These are phyloP conservation scores for Oryza punctata DNA, from an alignment of 176 grass and related monocot genomes.

Conservation along the genomic window DNA sequence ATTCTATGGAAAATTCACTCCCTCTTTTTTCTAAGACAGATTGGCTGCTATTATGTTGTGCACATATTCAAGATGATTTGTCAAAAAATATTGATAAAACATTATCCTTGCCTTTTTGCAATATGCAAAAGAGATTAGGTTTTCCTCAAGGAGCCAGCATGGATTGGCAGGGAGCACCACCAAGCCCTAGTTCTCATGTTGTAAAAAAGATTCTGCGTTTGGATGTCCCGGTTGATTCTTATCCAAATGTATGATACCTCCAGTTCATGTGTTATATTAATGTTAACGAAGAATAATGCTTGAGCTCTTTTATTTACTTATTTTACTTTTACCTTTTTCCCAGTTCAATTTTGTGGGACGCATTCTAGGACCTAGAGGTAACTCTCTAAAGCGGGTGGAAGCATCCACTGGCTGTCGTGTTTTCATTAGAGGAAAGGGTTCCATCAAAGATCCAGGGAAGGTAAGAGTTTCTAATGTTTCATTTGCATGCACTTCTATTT, in stretches of 20 bases:
- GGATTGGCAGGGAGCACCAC: conserved; percentile 90
- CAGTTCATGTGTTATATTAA: conserved; percentile 21
- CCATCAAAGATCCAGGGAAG: conserved; percentile 96
- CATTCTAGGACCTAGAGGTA: conserved; percentile 94
- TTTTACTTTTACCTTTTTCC: conserved; percentile 13
- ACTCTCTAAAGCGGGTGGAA: conserved; percentile 95
- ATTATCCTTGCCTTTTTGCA: conserved; percentile 39
- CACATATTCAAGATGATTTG: conserved; percentile 17
- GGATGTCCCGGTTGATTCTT: conserved; percentile 88
- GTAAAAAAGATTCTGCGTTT: conserved; percentile 90
- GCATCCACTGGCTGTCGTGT: conserved; percentile 98
- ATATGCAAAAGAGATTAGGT: conserved; percentile 63
- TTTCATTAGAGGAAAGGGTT: conserved; percentile 97
- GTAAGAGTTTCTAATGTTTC: conserved; percentile 47
- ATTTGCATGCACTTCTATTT: neutral
- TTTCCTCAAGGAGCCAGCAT: conserved; percentile 82
- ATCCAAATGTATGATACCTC: conserved; percentile 64
- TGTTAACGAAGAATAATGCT: conserved; percentile 3
- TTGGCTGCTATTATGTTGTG: neutral
- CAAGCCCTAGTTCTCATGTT: conserved; percentile 82
- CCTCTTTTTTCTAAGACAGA: neutral
- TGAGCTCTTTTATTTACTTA: conserved; percentile 32
- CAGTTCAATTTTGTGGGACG: conserved; percentile 99
- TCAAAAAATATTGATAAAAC: conserved; percentile 22
- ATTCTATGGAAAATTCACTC: conserved; percentile 10